These are phyloP conservation scores for Malus hybrid DNA, from an alignment of 331 rosid species.

Conservation along the genomic window DNA sequence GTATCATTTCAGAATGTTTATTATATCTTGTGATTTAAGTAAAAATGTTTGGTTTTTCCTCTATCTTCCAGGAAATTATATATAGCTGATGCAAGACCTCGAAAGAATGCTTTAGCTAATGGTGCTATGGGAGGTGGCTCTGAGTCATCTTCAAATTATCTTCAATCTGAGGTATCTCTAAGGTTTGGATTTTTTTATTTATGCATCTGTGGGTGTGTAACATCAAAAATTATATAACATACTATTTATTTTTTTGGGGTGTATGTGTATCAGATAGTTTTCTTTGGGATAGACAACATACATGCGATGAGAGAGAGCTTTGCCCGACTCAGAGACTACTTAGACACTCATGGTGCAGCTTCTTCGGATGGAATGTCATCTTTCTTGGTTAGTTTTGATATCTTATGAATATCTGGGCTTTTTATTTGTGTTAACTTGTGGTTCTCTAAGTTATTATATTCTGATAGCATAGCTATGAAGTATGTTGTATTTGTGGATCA, in stretches of 20 bases:
- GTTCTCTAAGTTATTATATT: not conserved
- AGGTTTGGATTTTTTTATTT: conserved; percentile 21
- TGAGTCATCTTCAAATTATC: conserved; percentile 88
- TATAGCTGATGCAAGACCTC: conserved; percentile 94
- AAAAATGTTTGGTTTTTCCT: not conserved
- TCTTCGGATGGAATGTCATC: conserved; percentile 99
- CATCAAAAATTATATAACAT: conserved; percentile 3
- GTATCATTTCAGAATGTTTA: no score
- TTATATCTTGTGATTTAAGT: no score
- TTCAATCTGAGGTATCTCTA: conserved; percentile 73
- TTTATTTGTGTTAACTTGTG: not conserved
- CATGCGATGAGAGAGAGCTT: conserved; percentile 98
- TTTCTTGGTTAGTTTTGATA: conserved; percentile 65
- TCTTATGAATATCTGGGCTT: conserved; percentile 2
- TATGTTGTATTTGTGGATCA: not conserved
- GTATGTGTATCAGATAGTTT: conserved; percentile 52
- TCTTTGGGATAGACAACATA: conserved; percentile 96
- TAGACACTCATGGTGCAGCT: conserved; percentile 77
- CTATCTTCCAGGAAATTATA: conserved; percentile 66
- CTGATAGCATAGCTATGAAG: not conserved
- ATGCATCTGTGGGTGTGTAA: conserved; percentile 1
- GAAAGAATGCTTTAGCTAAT: conserved; percentile 94
- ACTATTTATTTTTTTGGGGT: conserved; percentile 3
- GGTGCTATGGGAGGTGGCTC: conserved; percentile 99
- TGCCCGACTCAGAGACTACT: conserved; percentile 82